Percentiles rank a stretch among this genome's conserved stretches.
Evolutionary conservation across 306 rosid genomes (phyloP).

Genomic region (Cucurbita argyrosperma): DNA sequence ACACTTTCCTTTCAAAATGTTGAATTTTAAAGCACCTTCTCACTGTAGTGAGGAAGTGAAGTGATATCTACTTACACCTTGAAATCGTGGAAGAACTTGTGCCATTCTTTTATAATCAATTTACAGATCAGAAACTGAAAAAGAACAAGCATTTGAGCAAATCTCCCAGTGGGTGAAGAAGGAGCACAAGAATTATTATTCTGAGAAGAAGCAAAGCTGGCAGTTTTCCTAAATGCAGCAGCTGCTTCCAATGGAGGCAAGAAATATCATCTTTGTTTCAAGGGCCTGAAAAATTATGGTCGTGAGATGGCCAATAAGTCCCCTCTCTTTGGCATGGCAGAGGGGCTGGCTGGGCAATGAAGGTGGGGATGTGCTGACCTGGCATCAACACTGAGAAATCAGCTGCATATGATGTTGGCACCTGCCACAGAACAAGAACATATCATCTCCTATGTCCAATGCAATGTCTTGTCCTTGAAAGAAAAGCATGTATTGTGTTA

Average conservation of each 20-base stretch:
- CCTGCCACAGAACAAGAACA: slow-evolving; percentile 22
- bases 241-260: background rate
- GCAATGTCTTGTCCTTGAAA: background rate
- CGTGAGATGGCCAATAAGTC: slow-evolving; percentile 65
- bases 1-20: background rate
- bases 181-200: background rate
- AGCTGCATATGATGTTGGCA: slow-evolving; percentile 28
- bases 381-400: slow-evolving; percentile 89
- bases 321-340: slow-evolving; percentile 68
- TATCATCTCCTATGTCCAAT: background rate
- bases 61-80: background rate
- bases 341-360: slow-evolving; percentile 81
- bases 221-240: background rate
- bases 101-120: background rate
- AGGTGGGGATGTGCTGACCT: slow-evolving; percentile 71
- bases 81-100: background rate
- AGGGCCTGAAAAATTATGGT: slow-evolving; percentile 32
- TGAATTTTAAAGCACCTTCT: background rate
- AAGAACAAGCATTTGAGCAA: background rate
- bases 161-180: background rate
- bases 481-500: background rate
- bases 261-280: background rate
- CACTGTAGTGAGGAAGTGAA: background rate
- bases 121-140: background rate
- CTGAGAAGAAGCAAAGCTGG: background rate